Base-by-base conservation (phyloP, 306 rosid genomes). In the Crotalaria pallida region DNA sequence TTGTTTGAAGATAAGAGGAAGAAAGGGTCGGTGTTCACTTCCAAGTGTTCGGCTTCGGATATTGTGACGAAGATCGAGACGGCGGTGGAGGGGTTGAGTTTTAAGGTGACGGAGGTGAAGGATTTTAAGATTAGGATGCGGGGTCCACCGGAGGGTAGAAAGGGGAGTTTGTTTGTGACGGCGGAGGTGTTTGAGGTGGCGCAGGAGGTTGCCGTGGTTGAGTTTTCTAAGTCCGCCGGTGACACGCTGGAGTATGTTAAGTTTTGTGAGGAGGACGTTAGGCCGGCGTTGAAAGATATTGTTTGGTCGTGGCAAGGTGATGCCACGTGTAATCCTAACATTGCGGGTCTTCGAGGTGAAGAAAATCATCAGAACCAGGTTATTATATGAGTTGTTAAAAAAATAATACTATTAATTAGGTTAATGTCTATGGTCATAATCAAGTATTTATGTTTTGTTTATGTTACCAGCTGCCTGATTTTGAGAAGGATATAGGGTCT, bases 241-340 rank as follows among this genome's bases (percentile, higher is more conserved):
- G 96, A 91, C 33, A 83, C 88, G 0, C 47, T 91, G 80, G 97
- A 91, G 75, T 91, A 86, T 51, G 78, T 68, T 0, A 86, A 78
- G 83, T 88, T 91, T 15, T 91, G 84, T 43, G 90, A 86, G 8
- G 88, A 86, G 16, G 88, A 78, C 22, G 86, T 91, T 16, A 72
- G 97, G 81, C 84, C 97, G 6, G 86, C 88, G 4, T 34, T 91
- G 79, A 86, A 84, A 72, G 97, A 91, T 81, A 84, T 91, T 12
- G 97, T 91, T 5, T 91, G 96, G 97, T 84, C 89, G 23, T 91
- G 97, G 97, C 89, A 88, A 74, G 96, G 92, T 16, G 96, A 87
- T 64, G 62, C 58, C 24, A 58, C 41, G 43, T 47, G 80, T 38
- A 45, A 72, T 29, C 18, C 56, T 27, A 55, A 23, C 51, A 6